phyloP scores from a whole-genome alignment of 306 rosid species.

The Quercus aquifolioides region DNA sequence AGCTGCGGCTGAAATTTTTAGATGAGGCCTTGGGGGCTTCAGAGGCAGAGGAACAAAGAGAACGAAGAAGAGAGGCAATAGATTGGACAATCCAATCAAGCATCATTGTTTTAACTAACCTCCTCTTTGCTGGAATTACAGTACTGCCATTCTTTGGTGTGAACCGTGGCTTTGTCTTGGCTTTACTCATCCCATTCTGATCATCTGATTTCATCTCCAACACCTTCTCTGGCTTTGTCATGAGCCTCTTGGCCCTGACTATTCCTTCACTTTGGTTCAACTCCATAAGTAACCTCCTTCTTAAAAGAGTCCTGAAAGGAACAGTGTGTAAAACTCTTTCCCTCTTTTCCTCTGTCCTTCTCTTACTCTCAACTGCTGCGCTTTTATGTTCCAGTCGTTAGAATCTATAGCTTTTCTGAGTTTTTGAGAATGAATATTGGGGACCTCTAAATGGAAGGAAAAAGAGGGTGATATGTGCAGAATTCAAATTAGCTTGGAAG shows the following conservation, averaged over 20 bases:
- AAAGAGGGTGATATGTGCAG: too few relatives aligned
- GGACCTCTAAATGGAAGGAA: too few relatives aligned
- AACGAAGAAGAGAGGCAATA: not conserved
- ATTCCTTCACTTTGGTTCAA: not conserved
- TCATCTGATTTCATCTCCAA: not conserved
- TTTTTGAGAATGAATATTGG: not conserved
- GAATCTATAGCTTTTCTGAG: not conserved
- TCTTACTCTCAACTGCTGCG: not conserved
- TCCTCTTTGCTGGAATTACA: slow-evolving; percentile 16
- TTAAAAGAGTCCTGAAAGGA: not conserved
- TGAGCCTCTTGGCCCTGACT: not conserved
- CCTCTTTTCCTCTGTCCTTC: not conserved
- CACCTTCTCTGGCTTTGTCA: not conserved
- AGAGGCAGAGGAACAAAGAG: not conserved
- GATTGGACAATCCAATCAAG: not conserved
- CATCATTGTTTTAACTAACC: slow-evolving; percentile 18
- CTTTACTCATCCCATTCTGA: not conserved
- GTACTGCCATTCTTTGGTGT: slow-evolving; percentile 5
- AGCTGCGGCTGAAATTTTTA: not conserved
- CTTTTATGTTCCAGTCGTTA: not conserved
- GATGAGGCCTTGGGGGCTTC: not conserved
- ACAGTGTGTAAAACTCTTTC: not conserved
- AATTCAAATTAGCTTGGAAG: not conserved
- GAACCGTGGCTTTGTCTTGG: not conserved
- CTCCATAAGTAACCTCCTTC: not conserved